Conservation (phyloP, 129 eudicot genomes). For the Arctium lappa region DNA sequence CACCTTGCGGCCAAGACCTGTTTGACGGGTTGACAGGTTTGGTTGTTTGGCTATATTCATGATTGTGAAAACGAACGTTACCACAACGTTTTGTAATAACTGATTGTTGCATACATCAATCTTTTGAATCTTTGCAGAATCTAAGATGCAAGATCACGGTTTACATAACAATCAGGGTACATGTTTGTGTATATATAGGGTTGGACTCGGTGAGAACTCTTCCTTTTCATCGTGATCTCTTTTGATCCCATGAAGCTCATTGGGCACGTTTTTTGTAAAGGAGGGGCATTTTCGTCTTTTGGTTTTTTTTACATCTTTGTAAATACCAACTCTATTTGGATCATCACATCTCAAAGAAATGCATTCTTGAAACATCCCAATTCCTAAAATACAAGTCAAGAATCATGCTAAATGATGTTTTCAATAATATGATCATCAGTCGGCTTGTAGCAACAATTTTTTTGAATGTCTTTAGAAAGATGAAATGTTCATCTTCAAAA, state of each 20-base stretch:
- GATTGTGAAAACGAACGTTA: background rate
- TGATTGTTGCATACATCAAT: background rate
- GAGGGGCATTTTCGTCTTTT: background rate
- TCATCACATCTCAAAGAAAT: background rate
- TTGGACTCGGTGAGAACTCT: too few relatives aligned
- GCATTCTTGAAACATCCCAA: background rate
- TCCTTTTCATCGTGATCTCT: background rate
- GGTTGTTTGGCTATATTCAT: background rate
- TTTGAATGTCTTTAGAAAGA: background rate
- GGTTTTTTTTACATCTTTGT: too few relatives aligned
- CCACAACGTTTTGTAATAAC: background rate
- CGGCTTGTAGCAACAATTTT: background rate
- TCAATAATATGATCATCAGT: too few relatives aligned
- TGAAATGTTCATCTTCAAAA: background rate
- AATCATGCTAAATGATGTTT: background rate
- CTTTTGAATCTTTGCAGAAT: background rate
- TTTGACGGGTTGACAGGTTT: constrained; percentile 28
- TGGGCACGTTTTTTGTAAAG: background rate
- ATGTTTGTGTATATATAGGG: background rate
- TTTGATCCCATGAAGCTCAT: background rate
- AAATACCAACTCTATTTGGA: background rate
- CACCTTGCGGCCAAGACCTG: constrained; percentile 59
- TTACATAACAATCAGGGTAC: background rate
- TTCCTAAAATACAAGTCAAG: background rate
- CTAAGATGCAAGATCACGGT: background rate